Conservation (phyloP, 495 filamentous ascomycete species). For the Neurospora hispaniola region DNA sequence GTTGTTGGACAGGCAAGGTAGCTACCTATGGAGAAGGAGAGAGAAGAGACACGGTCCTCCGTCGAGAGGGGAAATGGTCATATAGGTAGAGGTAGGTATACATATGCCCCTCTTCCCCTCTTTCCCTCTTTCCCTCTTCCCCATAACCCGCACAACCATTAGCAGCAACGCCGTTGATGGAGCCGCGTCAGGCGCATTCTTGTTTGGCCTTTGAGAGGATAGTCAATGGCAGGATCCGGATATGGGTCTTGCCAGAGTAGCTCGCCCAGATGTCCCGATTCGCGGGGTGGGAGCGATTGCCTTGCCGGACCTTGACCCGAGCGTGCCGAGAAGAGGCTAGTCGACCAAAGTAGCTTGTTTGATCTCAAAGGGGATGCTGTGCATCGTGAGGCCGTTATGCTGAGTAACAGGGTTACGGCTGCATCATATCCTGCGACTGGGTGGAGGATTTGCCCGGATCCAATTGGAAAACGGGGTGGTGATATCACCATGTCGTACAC, state of each 20-base stretch:
- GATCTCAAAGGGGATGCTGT: background rate
- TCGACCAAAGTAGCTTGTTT: background rate
- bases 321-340: background rate
- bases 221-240: background rate
- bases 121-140: background rate
- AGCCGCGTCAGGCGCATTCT: background rate
- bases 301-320: background rate
- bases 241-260: background rate
- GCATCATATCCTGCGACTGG: background rate
- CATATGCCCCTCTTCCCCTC: background rate
- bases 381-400: background rate
- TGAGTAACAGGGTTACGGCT: background rate
- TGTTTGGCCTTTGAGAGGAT: background rate
- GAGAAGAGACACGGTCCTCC: background rate
- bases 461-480: background rate
- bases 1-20: background rate
- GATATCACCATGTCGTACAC: background rate
- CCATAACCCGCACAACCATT: background rate
- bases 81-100: no score
- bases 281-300: background rate
- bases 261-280: background rate
- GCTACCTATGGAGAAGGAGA: background rate
- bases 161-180: background rate
- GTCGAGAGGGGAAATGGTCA: background rate
- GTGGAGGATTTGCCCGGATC: background rate